These are phyloP conservation scores for Takashimella koratensis DNA, from an alignment of 1,284 basidiomycete species.

Conservation along the genomic window DNA sequence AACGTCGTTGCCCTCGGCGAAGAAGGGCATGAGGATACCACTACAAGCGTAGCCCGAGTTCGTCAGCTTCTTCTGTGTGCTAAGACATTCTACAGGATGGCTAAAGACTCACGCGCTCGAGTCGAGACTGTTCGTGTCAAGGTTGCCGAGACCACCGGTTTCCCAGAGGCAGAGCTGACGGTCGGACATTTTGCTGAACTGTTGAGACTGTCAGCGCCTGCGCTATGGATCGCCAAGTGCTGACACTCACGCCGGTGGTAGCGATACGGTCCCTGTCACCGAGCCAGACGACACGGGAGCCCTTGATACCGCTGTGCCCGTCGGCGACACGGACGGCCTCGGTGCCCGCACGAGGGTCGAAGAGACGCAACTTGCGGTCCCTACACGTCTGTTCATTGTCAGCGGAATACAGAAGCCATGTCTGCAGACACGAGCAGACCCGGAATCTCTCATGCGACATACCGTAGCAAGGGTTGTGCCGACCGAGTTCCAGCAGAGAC, in stretches of 20 bases:
- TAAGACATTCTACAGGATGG: not conserved
- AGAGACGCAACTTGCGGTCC: conserved; percentile 87
- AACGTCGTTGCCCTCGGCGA: conserved; percentile 84
- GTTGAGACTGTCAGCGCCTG: too few relatives aligned
- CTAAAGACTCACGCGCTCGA: conserved; percentile 59
- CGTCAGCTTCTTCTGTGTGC: not conserved
- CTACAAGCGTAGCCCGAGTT: conserved; percentile 7
- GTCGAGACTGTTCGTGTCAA: conserved; percentile 76
- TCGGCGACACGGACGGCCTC: conserved; percentile 78
- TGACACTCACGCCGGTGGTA: conserved; percentile 65
- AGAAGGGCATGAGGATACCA: conserved; percentile 98
- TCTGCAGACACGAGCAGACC: too few relatives aligned
- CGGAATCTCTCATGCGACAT: too few relatives aligned
- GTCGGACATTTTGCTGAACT: conserved; percentile 90
- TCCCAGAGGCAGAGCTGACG: conserved; percentile 88
- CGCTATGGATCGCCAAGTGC: too few relatives aligned
- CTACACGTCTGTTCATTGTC: conserved; percentile 76
- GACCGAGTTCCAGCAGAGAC: conserved; percentile 75
- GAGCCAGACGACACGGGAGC: conserved; percentile 85
- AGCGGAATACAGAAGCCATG: too few relatives aligned
- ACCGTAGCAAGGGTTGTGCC: conserved; percentile 66
- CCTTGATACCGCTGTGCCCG: conserved; percentile 91
- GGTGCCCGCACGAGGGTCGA: conserved; percentile 76
- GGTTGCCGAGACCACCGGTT: conserved; percentile 62
- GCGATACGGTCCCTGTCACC: conserved; percentile 82